Evolutionary conservation across 441 rosid genomes (phyloP).

Genomic region (Aquilaria agallochum): DNA sequence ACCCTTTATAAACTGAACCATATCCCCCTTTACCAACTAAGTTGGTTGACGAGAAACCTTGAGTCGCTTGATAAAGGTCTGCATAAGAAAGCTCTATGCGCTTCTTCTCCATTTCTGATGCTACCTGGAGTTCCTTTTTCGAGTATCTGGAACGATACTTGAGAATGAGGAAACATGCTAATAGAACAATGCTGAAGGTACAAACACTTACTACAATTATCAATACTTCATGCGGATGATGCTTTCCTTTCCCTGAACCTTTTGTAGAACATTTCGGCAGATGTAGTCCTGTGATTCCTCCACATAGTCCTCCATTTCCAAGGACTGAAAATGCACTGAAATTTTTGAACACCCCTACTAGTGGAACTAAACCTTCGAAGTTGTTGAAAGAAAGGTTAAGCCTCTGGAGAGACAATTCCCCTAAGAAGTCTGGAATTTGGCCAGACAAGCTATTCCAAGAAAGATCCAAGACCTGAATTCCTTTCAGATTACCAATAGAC

Average conservation of each 20-base stretch:
- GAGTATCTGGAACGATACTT: too few species aligned
- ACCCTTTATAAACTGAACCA: not conserved
- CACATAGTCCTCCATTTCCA: constrained; percentile 15
- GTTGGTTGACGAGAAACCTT: constrained; percentile 6
- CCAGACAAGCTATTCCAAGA: constrained; percentile 16
- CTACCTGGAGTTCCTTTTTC: too few species aligned
- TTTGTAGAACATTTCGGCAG: not conserved
- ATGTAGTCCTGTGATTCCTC: constrained; percentile 8
- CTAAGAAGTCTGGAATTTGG: constrained; percentile 10
- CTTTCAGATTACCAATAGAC: constrained; percentile 4
- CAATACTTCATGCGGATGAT: not conserved
- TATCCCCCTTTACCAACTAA: constrained; percentile 6
- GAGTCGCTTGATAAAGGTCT: constrained; percentile 3
- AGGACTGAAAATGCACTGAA: not conserved
- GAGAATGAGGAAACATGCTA: not conserved
- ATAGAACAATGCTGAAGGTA: too few species aligned
- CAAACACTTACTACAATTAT: not conserved
- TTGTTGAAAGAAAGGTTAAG: constrained; percentile 17
- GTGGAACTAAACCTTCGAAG: constrained; percentile 17
- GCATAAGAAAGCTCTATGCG: not conserved
- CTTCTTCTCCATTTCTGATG: not conserved
- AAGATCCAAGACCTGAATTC: not conserved
- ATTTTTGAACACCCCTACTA: constrained; percentile 12
- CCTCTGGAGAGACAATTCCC: not conserved
- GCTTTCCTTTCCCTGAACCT: not conserved